Evolutionary conservation across 495 filamentous ascomycete genomes (phyloP).

Genomic region (Pyrenopolyporus hunteri): DNA sequence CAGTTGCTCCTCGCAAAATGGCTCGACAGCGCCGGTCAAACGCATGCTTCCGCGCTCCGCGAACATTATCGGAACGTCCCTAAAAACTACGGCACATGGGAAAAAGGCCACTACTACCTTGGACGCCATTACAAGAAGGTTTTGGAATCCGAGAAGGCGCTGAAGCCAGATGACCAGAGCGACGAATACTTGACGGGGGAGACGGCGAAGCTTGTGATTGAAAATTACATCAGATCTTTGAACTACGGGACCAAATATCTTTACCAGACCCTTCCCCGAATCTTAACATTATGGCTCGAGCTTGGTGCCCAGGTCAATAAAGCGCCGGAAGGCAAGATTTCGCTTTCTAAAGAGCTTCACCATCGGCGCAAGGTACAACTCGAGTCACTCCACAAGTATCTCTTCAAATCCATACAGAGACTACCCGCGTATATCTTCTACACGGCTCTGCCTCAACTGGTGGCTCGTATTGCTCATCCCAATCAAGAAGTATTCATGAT

Average conservation of each 20-base stretch:
- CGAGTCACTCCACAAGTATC: slow-evolving; percentile 69
- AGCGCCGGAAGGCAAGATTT: slow-evolving; percentile 68
- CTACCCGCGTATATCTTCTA: slow-evolving; percentile 91
- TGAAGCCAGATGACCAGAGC: slow-evolving; percentile 68
- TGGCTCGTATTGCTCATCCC: slow-evolving; percentile 88
- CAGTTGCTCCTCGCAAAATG: slow-evolving; percentile 93
- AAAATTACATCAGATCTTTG: slow-evolving; percentile 89
- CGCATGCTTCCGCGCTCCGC: slow-evolving; percentile 76
- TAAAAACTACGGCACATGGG: slow-evolving; percentile 72
- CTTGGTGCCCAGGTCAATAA: slow-evolving; percentile 76
- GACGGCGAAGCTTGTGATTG: slow-evolving; percentile 83
- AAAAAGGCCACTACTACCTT: slow-evolving; percentile 96
- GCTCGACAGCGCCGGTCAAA: slow-evolving; percentile 91
- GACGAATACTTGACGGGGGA: slow-evolving; percentile 72
- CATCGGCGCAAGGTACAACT: slow-evolving; percentile 65
- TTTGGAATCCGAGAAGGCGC: slow-evolving; percentile 81
- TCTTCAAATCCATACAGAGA: slow-evolving; percentile 74
- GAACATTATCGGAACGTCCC: slow-evolving; percentile 78
- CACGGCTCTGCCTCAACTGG: slow-evolving; percentile 88
- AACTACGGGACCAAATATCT: slow-evolving; percentile 91
- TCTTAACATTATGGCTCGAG: slow-evolving; percentile 93
- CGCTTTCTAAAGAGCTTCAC: slow-evolving; percentile 64
- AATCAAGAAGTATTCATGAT: slow-evolving; percentile 75
- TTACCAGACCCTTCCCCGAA: slow-evolving; percentile 87
- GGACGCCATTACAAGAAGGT: slow-evolving; percentile 98